Percentiles rank a stretch among this genome's conserved stretches.
phyloP scores from a whole-genome alignment of 306 rosid genomes.

The Biancaea sappan region DNA sequence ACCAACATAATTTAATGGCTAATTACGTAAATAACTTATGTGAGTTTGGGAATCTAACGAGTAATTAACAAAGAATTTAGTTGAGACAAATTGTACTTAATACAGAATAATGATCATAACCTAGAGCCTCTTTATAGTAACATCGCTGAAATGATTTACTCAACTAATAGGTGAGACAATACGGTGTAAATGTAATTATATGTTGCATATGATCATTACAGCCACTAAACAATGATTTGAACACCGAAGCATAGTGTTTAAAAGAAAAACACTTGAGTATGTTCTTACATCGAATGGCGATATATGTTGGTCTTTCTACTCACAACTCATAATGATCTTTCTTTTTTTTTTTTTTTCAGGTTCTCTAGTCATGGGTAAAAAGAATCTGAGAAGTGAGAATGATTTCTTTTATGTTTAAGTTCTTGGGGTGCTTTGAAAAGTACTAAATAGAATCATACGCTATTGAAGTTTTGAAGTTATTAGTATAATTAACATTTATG shows the following conservation, averaged over 20 bases:
- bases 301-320: background rate
- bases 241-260: background rate
- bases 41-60: background rate
- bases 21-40: no score
- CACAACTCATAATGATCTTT: background rate
- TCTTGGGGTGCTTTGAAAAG: no score
- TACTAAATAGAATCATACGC: no score
- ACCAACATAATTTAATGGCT: no score
- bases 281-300: background rate
- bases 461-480: no score
- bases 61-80: no score
- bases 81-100: background rate
- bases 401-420: no score
- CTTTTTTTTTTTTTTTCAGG: background rate
- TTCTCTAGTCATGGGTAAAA: no score
- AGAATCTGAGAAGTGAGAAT: no score
- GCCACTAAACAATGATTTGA: background rate
- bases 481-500: no score
- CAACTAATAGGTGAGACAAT: background rate
- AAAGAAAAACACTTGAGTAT: background rate
- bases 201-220: background rate
- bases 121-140: background rate
- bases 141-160: background rate
- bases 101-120: no score
- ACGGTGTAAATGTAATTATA: background rate